Base-by-base conservation (phyloP, 805 yeast species). In the Tetrapisispora fleetii region DNA sequence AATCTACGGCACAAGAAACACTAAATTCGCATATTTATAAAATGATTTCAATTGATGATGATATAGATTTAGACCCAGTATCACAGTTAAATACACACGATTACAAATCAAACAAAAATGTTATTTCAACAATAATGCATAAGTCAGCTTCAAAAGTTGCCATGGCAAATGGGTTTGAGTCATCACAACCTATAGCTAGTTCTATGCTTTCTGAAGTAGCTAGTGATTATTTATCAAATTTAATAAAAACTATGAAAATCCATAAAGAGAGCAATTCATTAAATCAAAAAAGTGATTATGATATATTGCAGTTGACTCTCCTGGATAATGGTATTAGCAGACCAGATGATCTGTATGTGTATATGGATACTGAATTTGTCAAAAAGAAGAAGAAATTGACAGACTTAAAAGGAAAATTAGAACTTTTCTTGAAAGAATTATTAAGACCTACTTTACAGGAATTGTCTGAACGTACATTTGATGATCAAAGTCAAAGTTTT, bases 161-260 rank as follows among this genome's bases (percentile, higher is more conserved):
- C 1, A 91, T 93, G 98, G 83, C 87, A 38, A 81, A 83, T 40
- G 99, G 99, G 0, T 93, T 86, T 69, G 98, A 93, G 67, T 71
- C 84, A 0, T 77, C 95, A 0, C 87, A 86, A 55, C 79, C 83
- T 13, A 70, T 74, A 43, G 96, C 97, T 6, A 75, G 86, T 24
- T 83, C 85, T 52, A 77, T 87, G 2, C 67, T 93, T 48, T 79
- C 96, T 0, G 95, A 88, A 54, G 65, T 93, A 32, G 91, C 97
- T 0, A 91, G 86, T 43, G 82, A 76, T 51, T 90, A 85, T 59
- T 62, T 93, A 67, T 74, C 80, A 40, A 89, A 86, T 59, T 68
- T 93, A 35, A 83, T 85, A 8, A 77, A 76, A 53, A 78, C 91
- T 0, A 63, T 93, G 52, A 83, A 81, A 58, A 56, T 80, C 18